Evolutionary conservation across 805 yeast genomes (phyloP).

Genomic region (Jamesozyma hellenica): DNA sequence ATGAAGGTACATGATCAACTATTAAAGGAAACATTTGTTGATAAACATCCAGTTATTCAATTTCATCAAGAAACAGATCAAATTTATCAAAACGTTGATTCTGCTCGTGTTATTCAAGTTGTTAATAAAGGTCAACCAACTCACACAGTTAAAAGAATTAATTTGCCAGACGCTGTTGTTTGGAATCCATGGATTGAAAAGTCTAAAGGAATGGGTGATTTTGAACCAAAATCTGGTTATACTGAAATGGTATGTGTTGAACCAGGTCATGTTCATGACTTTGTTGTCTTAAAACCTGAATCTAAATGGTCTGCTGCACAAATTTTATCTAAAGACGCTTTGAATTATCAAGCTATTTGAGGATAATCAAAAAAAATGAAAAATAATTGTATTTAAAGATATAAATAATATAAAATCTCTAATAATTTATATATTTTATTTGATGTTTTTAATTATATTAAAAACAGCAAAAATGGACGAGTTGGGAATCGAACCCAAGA

Average conservation of each 20-base stretch:
- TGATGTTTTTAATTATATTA: too few species aligned
- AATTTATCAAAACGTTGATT: conserved; percentile 57
- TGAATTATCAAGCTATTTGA: background rate
- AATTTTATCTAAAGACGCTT: conserved; percentile 38
- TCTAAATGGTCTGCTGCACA: conserved; percentile 69
- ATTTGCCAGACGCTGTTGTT: conserved; percentile 65
- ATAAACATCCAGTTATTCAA: conserved; percentile 64
- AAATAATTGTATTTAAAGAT: too few species aligned
- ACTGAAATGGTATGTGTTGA: conserved; percentile 88
- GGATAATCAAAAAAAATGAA: background rate
- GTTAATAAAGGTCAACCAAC: conserved; percentile 61
- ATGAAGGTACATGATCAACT: conserved; percentile 69
- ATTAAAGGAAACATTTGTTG: conserved; percentile 48
- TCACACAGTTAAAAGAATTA: conserved; percentile 55
- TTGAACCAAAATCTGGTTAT: conserved; percentile 76
- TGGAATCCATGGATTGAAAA: conserved; percentile 97
- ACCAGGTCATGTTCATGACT: conserved; percentile 78
- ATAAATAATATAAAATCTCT: too few species aligned
- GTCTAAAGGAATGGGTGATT: conserved; percentile 78
- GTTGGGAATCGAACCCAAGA: conserved; percentile 75
- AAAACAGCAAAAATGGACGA: conserved; percentile 42
- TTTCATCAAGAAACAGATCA: conserved; percentile 78
- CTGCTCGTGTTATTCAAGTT: conserved; percentile 51
- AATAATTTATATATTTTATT: too few species aligned
- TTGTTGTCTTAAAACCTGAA: conserved; percentile 57